These are phyloP conservation scores for Aspergillus mulundensis DNA, from an alignment of 495 filamentous ascomycete species.

Conservation along the genomic window DNA sequence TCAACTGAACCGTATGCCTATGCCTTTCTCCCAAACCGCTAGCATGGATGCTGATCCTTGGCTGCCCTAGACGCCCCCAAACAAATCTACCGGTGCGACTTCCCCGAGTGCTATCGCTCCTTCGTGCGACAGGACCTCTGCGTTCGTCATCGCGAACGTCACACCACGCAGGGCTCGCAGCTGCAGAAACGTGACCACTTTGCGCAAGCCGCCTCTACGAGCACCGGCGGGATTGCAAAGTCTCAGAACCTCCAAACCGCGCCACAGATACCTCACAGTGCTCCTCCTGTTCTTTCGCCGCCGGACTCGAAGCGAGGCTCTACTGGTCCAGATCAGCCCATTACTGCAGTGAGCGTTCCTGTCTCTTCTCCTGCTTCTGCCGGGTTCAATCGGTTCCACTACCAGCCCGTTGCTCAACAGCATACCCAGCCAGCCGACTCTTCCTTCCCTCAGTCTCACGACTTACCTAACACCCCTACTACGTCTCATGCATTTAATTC, in stretches of 20 bases:
- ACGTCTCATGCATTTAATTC: slow-evolving; percentile 17
- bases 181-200: slow-evolving; percentile 79
- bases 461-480: slow-evolving; percentile 18
- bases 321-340: slow-evolving; percentile 9
- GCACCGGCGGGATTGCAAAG: slow-evolving; percentile 9
- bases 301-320: slow-evolving; percentile 9
- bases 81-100: slow-evolving; percentile 93
- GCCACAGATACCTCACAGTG: slow-evolving; percentile 8
- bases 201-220: slow-evolving; percentile 27
- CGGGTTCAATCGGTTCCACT: slow-evolving; percentile 19
- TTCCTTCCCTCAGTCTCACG: slow-evolving; percentile 12
- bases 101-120: slow-evolving; percentile 80
- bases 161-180: slow-evolving; percentile 93
- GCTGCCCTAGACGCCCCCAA: slow-evolving; percentile 66
- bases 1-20: slow-evolving; percentile 85
- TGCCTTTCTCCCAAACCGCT: neutral
- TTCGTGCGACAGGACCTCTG: slow-evolving; percentile 96
- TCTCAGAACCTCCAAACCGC: slow-evolving; percentile 12
- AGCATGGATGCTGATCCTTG: slow-evolving; percentile 12
- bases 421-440: slow-evolving; percentile 10
- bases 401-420: slow-evolving; percentile 19
- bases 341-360: slow-evolving; percentile 2
- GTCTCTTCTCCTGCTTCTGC: slow-evolving; percentile 14
- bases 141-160: slow-evolving; percentile 86
- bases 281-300: slow-evolving; percentile 6